phyloP scores from a whole-genome alignment of 192 early-diverging fungal species.

The Mycoemilia scoparia region DNA sequence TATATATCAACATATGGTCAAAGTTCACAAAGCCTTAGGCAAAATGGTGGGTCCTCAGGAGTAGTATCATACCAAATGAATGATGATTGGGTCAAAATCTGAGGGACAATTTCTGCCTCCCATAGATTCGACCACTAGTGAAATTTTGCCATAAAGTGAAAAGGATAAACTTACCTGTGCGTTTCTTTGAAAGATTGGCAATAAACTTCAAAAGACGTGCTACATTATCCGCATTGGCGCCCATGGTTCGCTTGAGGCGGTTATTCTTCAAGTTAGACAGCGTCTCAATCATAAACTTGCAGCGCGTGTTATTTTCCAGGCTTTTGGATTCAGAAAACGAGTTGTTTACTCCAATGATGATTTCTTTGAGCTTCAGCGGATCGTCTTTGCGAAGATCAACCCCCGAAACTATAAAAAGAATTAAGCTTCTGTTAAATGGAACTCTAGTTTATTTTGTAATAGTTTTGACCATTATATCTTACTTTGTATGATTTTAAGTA shows the following conservation, averaged over 20 bases:
- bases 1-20: no score
- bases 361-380: constrained; percentile 76
- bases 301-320: constrained; percentile 31
- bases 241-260: constrained; percentile 45
- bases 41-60: no score
- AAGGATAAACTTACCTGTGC: no score
- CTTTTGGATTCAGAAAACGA: constrained; percentile 10
- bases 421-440: constrained; percentile 11
- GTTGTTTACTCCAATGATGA: constrained; percentile 37
- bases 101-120: no score
- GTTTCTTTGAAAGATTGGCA: constrained; percentile 37
- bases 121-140: no score
- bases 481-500: constrained; percentile 51
- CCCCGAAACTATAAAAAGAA: constrained; percentile 55
- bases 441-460: constrained; percentile 3
- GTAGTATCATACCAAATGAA: no score
- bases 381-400: constrained; percentile 80
- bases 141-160: no score
- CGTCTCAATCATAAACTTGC: constrained; percentile 92
- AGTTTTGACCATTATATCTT: not conserved
- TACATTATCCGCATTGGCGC: constrained; percentile 42
- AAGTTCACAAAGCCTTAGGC: no score
- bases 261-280: constrained; percentile 86
- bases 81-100: no score
- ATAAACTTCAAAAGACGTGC: constrained; percentile 64